phyloP scores from a whole-genome alignment of 164 flowering plant species.

The Magnolia sinica region DNA sequence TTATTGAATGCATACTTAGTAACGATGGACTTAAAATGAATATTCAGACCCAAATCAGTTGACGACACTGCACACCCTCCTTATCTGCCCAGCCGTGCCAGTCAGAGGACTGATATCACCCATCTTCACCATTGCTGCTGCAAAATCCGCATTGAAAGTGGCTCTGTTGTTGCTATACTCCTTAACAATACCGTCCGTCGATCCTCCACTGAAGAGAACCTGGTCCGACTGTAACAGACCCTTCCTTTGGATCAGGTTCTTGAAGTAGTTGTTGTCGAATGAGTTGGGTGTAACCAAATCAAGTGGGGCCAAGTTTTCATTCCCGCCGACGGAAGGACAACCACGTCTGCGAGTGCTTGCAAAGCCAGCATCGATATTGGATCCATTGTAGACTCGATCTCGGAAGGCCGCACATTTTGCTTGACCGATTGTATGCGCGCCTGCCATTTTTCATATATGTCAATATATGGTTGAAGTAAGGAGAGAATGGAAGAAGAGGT shows the following conservation, averaged over 20 bases:
- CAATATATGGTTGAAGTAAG: background rate
- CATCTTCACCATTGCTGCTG: constrained; percentile 21
- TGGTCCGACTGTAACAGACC: constrained; percentile 16
- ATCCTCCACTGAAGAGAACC: constrained; percentile 16
- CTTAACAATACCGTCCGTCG: constrained; percentile 10
- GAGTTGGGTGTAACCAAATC: constrained; percentile 46
- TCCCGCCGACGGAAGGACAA: constrained; percentile 30
- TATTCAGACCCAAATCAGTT: constrained; percentile 12
- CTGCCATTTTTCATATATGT: constrained; percentile 1
- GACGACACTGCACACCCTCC: constrained; percentile 30
- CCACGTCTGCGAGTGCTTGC: constrained; percentile 28
- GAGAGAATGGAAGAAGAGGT: background rate
- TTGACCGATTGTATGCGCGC: constrained; percentile 47
- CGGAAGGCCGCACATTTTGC: constrained; percentile 28
- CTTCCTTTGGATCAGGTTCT: constrained; percentile 25
- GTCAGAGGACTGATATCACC: constrained; percentile 29
- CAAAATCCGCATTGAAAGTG: constrained; percentile 11
- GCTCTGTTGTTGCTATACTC: constrained; percentile 6
- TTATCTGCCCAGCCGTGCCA: constrained; percentile 35
- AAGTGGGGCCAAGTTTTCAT: constrained; percentile 36
- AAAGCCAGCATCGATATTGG: constrained; percentile 42
- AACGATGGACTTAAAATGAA: background rate
- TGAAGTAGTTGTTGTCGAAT: constrained; percentile 50
- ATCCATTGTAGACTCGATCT: constrained; percentile 31
- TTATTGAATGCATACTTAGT: background rate